A percentile compares a stretch with the other conserved stretches of the same genome.
Conservation (phyloP, 306 rosid genomes). For the Spatholobus suberectus region DNA sequence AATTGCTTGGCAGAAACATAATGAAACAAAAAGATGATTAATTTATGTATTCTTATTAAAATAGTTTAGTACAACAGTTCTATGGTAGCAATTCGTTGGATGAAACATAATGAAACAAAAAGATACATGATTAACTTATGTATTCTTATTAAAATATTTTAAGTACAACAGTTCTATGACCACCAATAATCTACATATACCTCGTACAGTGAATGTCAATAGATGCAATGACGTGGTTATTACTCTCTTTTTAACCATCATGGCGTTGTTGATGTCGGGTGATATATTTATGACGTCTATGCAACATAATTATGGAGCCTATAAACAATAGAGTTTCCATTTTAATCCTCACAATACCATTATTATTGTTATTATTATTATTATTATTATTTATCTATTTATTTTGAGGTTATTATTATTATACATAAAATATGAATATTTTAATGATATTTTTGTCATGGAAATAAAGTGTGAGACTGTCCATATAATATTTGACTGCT, state of each 20-base stretch:
- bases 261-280: not conserved
- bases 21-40: conserved; percentile 32
- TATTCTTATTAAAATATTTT: conserved; percentile 6
- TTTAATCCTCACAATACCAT: not conserved
- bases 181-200: conserved; percentile 25
- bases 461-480: not conserved
- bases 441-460: not conserved
- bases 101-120: conserved; percentile 33
- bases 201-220: conserved; percentile 40
- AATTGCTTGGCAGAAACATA: conserved; percentile 8
- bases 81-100: conserved; percentile 19
- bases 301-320: conserved; percentile 36
- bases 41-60: not conserved
- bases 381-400: no score
- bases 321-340: not conserved
- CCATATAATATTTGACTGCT: not conserved
- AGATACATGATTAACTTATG: conserved; percentile 12
- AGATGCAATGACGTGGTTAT: conserved; percentile 36
- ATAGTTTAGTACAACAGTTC: conserved; percentile 13
- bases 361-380: not conserved
- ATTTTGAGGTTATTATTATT: not conserved
- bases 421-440: no score
- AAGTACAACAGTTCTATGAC: conserved; percentile 20
- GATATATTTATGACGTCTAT: conserved; percentile 39
- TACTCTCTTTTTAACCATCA: conserved; percentile 41